Conservation (phyloP, 2,329 filamentous ascomycete genomes). For the Curvularia eragrostidis region DNA sequence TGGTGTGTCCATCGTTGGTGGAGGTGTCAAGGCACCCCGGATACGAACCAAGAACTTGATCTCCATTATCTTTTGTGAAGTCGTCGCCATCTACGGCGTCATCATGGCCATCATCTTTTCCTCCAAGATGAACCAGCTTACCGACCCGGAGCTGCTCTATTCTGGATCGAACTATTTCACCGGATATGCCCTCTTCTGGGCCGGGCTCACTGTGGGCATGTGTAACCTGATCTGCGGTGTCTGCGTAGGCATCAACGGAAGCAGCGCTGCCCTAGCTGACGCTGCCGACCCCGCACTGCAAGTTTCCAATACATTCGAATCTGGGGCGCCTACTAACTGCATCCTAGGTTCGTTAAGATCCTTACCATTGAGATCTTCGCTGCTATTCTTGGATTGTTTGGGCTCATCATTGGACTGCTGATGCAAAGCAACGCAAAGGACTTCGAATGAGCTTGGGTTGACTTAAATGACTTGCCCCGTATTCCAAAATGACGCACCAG, state of each 20-base stretch:
- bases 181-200: slow-evolving; percentile 95
- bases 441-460: slow-evolving; percentile 59
- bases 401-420: slow-evolving; percentile 90
- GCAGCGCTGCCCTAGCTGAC: slow-evolving; percentile 93
- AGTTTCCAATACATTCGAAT: slow-evolving; percentile 47
- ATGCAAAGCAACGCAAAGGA: slow-evolving; percentile 83
- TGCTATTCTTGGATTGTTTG: slow-evolving; percentile 94
- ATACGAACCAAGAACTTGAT: slow-evolving; percentile 99
- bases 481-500: neutral
- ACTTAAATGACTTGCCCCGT: neutral
- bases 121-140: slow-evolving; percentile 76
- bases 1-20: slow-evolving; percentile 94
- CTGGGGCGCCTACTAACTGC: slow-evolving; percentile 14
- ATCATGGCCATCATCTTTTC: slow-evolving; percentile 99
- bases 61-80: slow-evolving; percentile 99
- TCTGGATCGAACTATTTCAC: slow-evolving; percentile 87
- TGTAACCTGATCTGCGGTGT: slow-evolving; percentile 97
- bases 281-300: slow-evolving; percentile 90
- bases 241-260: slow-evolving; percentile 97
- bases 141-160: slow-evolving; percentile 70
- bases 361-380: slow-evolving; percentile 99
- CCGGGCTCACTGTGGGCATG: slow-evolving; percentile 88
- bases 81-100: slow-evolving; percentile 99
- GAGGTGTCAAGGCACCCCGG: slow-evolving; percentile 92
- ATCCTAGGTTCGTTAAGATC: slow-evolving; percentile 89